Base-by-base conservation (phyloP, 306 rosid species). In the Ziziphus jujuba region DNA sequence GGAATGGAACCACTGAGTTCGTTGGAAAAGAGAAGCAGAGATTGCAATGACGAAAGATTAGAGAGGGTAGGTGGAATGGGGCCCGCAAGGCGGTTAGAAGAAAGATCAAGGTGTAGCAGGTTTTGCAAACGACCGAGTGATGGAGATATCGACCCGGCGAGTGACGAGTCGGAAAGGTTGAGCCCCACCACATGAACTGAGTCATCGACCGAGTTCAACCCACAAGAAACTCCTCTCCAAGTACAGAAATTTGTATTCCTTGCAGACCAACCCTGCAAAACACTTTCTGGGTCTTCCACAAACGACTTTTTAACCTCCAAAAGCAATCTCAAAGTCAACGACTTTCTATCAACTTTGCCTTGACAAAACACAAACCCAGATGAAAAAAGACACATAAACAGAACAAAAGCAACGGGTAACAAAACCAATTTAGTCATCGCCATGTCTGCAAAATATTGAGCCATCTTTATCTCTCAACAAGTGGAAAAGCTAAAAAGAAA, bases 121-220 rank as follows among this genome's bases (percentile, higher is more conserved):
- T 83, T 61, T 68, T 48, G 77, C 59, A 93, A 82, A 38, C 61
- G 80, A 56, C 85, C 83, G 82, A 93, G 81, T 62, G 81, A 72
- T 1, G 86, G 86, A 8, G 99, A 75, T 38, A 93, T 67, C 22
- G 85, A 83, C 68, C 97, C 97, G 25, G 78, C 73, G 81, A 93
- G 99, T 49, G 96, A 88, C 74, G 90, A 90, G 83, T 74, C 85
- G 63, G 96, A 81, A 19, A 93, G 97, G 87, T 90, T 85, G 52
- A 93, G 91, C 7, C 89, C 82, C 56, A 80, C 76, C 65, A 86
- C 84, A 35, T 58, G 81, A 31, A 68, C 81, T 0, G 84, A 84
- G 78, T 63, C 71, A 33, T 47, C 63, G 3, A 47, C 72, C 51
- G 91, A 63, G 84, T 76, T 44, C 33, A 75, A 53, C 22, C 79